Evolutionary conservation across 148 eudicot species (phyloP).

Genomic region (Agrostemma githago): DNA sequence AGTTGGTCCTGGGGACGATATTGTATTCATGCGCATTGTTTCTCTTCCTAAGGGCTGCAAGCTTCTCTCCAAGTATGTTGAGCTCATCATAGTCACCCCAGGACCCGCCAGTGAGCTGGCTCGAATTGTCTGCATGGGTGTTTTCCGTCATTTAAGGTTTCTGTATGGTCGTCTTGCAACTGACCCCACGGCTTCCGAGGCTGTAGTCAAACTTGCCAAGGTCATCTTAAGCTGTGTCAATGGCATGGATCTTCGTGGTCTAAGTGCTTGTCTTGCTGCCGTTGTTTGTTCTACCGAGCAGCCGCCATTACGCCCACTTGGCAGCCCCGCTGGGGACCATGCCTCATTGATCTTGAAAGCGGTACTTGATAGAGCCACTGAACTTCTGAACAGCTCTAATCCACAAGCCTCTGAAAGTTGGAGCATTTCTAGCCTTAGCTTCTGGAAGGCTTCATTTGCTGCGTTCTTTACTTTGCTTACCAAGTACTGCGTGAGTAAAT

Average conservation of each 20-base stretch:
- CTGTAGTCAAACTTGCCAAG: slow-evolving; percentile 41
- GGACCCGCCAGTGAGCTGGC: slow-evolving; percentile 60
- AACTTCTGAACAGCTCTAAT: slow-evolving; percentile 48
- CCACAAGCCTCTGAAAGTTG: slow-evolving; percentile 32
- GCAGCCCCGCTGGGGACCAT: slow-evolving; percentile 79
- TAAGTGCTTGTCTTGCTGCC: slow-evolving; percentile 90
- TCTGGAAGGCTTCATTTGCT: slow-evolving; percentile 94
- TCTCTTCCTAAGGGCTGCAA: slow-evolving; percentile 87
- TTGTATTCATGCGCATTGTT: slow-evolving; percentile 60
- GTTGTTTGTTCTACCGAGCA: slow-evolving; percentile 88
- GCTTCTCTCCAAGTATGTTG: slow-evolving; percentile 58
- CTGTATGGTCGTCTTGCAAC: slow-evolving; percentile 57
- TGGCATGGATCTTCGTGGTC: slow-evolving; percentile 71
- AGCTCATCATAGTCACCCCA: slow-evolving; percentile 37
- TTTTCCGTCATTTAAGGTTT: slow-evolving; percentile 84
- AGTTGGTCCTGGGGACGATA: slow-evolving; percentile 59
- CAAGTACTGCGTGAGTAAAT: slow-evolving; percentile 70
- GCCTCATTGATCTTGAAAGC: slow-evolving; percentile 67
- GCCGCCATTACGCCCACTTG: slow-evolving; percentile 87
- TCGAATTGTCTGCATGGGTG: slow-evolving; percentile 80
- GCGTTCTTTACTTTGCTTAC: slow-evolving; percentile 67
- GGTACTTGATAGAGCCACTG: slow-evolving; percentile 74
- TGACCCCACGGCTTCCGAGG: slow-evolving; percentile 40
- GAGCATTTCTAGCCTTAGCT: slow-evolving; percentile 26
- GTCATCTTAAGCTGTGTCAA: slow-evolving; percentile 43